A percentile compares a stretch with the other conserved stretches of the same genome.
Evolutionary conservation across 2,329 filamentous ascomycete genomes (phyloP).

Genomic region (Fusarium humuli): DNA sequence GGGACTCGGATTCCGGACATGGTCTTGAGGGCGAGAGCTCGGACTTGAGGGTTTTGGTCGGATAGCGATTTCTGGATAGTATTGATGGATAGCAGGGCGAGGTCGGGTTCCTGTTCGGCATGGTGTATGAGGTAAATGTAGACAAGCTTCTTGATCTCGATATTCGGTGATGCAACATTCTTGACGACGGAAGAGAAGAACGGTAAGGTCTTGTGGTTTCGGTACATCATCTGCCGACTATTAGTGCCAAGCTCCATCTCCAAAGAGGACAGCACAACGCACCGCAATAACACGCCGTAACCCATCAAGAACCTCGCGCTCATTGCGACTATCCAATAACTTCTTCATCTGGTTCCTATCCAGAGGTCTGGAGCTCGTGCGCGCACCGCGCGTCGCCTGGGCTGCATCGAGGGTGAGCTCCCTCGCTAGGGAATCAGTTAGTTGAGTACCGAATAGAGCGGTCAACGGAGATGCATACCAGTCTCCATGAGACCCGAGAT

Average conservation of each 20-base stretch:
- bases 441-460: slow-evolving; percentile 23
- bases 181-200: slow-evolving; percentile 99
- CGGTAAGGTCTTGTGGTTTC: slow-evolving; percentile 84
- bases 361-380: slow-evolving; percentile 72
- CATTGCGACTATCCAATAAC: slow-evolving; percentile 91
- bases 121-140: slow-evolving; percentile 98
- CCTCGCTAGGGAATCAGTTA: slow-evolving; percentile 71
- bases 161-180: slow-evolving; percentile 92
- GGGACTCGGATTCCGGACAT: slow-evolving; percentile 99
- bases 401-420: slow-evolving; percentile 98
- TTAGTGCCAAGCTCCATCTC: slow-evolving; percentile 3
- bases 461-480: slow-evolving; percentile 66
- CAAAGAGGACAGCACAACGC: slow-evolving; percentile 50
- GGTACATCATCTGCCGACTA: slow-evolving; percentile 86
- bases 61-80: slow-evolving; percentile 98
- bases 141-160: slow-evolving; percentile 97
- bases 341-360: slow-evolving; percentile 91
- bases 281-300: slow-evolving; percentile 89
- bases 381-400: slow-evolving; percentile 79
- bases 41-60: slow-evolving; percentile 88
- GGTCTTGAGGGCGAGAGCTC: slow-evolving; percentile 91
- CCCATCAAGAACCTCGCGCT: slow-evolving; percentile 92
- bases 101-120: slow-evolving; percentile 94
- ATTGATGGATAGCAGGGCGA: slow-evolving; percentile 96
- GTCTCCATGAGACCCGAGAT: slow-evolving; percentile 96